Percentiles rank a stretch among this genome's conserved stretches.
These are phyloP conservation scores for Auricularia cornea DNA, from an alignment of 768 basidiomycete species.

Conservation along the genomic window DNA sequence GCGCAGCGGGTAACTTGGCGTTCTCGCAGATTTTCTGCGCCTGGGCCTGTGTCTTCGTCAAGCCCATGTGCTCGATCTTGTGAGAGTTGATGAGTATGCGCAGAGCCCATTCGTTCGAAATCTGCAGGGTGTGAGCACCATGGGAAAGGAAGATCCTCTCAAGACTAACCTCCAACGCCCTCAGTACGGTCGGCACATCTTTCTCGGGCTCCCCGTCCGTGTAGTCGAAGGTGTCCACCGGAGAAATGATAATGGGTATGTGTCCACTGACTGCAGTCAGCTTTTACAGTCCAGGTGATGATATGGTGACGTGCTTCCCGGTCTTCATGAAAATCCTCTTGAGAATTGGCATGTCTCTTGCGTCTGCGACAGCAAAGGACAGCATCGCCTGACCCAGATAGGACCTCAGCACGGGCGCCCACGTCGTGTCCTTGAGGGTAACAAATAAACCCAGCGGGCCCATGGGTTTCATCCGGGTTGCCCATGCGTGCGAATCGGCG, in stretches of 20 bases:
- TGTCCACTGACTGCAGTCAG: conserved; percentile 29
- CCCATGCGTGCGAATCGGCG: conserved; percentile 42
- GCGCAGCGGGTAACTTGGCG: background rate
- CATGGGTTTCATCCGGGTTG: conserved; percentile 50
- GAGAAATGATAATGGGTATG: conserved; percentile 51
- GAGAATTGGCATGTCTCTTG: conserved; percentile 53
- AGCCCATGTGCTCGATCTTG: conserved; percentile 61
- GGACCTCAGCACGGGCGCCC: conserved; percentile 56
- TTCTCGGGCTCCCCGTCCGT: conserved; percentile 64
- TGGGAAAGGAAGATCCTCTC: no score
- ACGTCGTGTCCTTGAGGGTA: conserved; percentile 61
- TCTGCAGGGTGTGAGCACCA: background rate
- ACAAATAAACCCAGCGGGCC: conserved; percentile 79
- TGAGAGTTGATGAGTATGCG: conserved; percentile 73
- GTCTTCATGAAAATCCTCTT: conserved; percentile 40
- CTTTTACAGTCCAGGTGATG: background rate
- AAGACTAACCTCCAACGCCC: conserved; percentile 63
- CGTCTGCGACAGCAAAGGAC: conserved; percentile 68
- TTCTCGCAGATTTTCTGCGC: conserved; percentile 46
- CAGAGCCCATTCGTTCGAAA: conserved; percentile 40
- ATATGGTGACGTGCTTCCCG: conserved; percentile 51
- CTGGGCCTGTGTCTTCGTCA: conserved; percentile 54
- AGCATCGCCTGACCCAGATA: conserved; percentile 52
- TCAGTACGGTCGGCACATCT: conserved; percentile 65
- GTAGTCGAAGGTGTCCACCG: conserved; percentile 76